Conservation (phyloP, 2,329 filamentous ascomycete species). For the Fusarium goolgardi region DNA sequence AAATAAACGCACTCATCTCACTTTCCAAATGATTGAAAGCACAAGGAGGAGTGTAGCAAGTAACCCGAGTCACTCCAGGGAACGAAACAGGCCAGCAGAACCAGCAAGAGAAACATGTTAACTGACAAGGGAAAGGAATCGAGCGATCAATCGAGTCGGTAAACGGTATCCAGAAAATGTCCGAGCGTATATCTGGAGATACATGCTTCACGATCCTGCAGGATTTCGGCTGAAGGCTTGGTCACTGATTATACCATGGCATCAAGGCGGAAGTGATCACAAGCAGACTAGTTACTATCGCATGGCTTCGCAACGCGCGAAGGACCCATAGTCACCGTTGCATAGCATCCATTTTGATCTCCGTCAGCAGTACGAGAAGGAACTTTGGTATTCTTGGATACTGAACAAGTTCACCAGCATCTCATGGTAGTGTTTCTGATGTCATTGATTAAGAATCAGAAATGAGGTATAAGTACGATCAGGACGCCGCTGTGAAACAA, state of each 20-base stretch:
- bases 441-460: fast-evolving
- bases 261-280: not conserved
- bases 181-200: not conserved
- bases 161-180: not conserved
- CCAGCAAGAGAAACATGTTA: too few species aligned
- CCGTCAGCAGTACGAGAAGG: not conserved
- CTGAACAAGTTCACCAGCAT: not conserved
- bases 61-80: not conserved
- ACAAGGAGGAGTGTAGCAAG: not conserved
- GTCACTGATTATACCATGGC: not conserved
- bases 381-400: not conserved
- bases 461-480: not conserved
- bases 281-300: not conserved
- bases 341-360: not conserved
- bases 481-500: not conserved
- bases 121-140: not conserved
- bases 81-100: not conserved
- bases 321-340: not conserved
- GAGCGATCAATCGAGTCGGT: not conserved
- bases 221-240: not conserved
- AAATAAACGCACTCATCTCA: fast-evolving
- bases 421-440: not conserved
- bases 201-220: not conserved
- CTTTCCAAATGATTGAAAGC: not conserved
- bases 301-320: not conserved